These are phyloP conservation scores for Exobasidium cylindrosporum DNA, from an alignment of 1,284 basidiomycete species.

Conservation along the genomic window DNA sequence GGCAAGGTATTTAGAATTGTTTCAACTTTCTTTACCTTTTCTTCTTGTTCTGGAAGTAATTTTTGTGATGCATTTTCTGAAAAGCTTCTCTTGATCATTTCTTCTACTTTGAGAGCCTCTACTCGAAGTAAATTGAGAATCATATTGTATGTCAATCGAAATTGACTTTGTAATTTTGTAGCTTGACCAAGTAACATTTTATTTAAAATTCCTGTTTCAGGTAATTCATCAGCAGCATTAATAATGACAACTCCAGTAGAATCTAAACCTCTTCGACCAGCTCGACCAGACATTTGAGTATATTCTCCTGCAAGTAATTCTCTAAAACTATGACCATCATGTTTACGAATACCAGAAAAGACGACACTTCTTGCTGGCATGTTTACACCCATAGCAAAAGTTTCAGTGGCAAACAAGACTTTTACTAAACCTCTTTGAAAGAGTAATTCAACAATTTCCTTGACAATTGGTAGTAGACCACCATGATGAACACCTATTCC, in stretches of 20 bases:
- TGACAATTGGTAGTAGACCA: constrained; percentile 91
- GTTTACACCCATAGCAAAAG: constrained; percentile 96
- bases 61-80: constrained; percentile 95
- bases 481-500: constrained; percentile 98
- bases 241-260: constrained; percentile 93
- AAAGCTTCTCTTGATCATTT: constrained; percentile 99
- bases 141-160: constrained; percentile 99
- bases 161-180: constrained; percentile 90
- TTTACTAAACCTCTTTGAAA: constrained; percentile 96
- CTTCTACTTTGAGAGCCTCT: constrained; percentile 92
- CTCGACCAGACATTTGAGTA: constrained; percentile 98
- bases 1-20: constrained; percentile 67
- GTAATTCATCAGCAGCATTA: constrained; percentile 72
- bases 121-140: constrained; percentile 94
- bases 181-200: constrained; percentile 92
- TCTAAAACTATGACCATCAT: constrained; percentile 89
- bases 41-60: constrained; percentile 87
- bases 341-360: constrained; percentile 91
- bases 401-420: constrained; percentile 96
- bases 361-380: constrained; percentile 98
- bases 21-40: constrained; percentile 71
- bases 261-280: constrained; percentile 91
- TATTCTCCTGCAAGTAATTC: constrained; percentile 66
- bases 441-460: constrained; percentile 89
- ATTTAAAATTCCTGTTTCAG: constrained; percentile 73